Evolutionary conservation across 371 early-diverging fungal species (phyloP).

Genomic region (Circinella umbellata): DNA sequence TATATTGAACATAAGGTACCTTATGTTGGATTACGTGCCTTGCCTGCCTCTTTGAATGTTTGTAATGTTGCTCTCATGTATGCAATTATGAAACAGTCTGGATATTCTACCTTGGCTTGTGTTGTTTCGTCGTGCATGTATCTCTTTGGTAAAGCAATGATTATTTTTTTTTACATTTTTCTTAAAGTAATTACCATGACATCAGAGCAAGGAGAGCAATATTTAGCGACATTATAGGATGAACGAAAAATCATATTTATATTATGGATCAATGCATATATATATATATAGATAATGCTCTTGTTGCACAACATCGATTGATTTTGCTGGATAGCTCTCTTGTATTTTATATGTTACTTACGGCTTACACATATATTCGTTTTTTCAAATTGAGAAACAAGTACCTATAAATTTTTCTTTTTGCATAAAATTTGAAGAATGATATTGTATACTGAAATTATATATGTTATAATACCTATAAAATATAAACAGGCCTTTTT

Average conservation of each 20-base stretch:
- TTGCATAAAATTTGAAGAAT: background rate
- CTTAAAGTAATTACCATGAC: background rate
- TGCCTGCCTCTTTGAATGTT: conserved; percentile 80
- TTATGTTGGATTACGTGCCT: conserved; percentile 76
- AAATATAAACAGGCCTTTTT: conserved; percentile 38
- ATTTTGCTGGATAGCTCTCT: conserved; percentile 91
- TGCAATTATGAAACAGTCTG: conserved; percentile 81
- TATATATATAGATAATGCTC: conserved; percentile 72
- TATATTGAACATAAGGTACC: conserved; percentile 85
- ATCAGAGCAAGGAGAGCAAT: too few species aligned
- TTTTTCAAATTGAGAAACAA: conserved; percentile 74
- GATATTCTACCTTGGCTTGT: conserved; percentile 71
- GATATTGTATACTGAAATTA: background rate
- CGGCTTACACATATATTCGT: conserved; percentile 79
- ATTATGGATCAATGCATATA: background rate
- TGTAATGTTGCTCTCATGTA: conserved; percentile 76
- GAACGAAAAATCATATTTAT: background rate
- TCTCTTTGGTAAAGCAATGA: conserved; percentile 65
- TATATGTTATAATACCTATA: too few species aligned
- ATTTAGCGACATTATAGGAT: background rate
- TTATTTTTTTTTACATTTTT: conserved; percentile 9
- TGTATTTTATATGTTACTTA: conserved; percentile 77
- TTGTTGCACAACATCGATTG: conserved; percentile 86
- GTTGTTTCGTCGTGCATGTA: conserved; percentile 72
- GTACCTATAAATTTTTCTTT: conserved; percentile 29